phyloP scores from a whole-genome alignment of 495 filamentous ascomycete species.

The Venustampulla echinocandica region DNA sequence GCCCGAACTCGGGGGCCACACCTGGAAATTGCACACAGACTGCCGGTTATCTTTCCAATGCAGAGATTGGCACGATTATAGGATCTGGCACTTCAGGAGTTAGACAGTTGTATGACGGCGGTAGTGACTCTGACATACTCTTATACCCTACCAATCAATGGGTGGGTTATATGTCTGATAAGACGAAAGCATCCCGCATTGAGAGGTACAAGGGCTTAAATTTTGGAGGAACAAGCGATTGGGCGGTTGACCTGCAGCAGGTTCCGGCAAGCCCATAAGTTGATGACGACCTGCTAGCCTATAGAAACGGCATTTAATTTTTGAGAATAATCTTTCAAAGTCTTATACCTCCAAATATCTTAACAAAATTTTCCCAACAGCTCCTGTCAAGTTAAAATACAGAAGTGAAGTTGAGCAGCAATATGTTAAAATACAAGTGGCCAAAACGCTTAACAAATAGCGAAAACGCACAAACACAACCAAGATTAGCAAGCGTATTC shows the following conservation, averaged over 20 bases:
- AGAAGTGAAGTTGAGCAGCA: too few relatives aligned
- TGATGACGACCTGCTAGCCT: too few relatives aligned
- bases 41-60: conserved; percentile 28
- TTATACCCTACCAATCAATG: conserved; percentile 29
- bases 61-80: conserved; percentile 30
- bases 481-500: too few relatives aligned
- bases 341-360: too few relatives aligned
- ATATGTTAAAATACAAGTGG: too few relatives aligned
- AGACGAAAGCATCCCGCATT: conserved; percentile 22
- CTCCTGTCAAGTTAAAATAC: too few relatives aligned
- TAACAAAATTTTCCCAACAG: too few relatives aligned
- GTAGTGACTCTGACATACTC: conserved; percentile 27
- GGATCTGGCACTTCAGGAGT: not conserved
- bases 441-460: too few relatives aligned
- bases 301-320: too few relatives aligned
- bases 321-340: too few relatives aligned
- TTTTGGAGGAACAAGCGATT: conserved; percentile 31
- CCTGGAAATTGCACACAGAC: conserved; percentile 33
- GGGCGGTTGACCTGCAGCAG: conserved; percentile 28
- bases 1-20: conserved; percentile 12
- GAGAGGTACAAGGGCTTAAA: conserved; percentile 20
- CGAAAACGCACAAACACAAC: too few relatives aligned
- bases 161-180: conserved; percentile 31
- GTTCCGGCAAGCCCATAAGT: too few relatives aligned
- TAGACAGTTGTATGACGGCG: conserved; percentile 6